A percentile compares a stretch with the other conserved stretches of the same genome.
Evolutionary conservation across 2,329 filamentous ascomycete species (phyloP).

Genomic region (Fusarium annulatum): DNA sequence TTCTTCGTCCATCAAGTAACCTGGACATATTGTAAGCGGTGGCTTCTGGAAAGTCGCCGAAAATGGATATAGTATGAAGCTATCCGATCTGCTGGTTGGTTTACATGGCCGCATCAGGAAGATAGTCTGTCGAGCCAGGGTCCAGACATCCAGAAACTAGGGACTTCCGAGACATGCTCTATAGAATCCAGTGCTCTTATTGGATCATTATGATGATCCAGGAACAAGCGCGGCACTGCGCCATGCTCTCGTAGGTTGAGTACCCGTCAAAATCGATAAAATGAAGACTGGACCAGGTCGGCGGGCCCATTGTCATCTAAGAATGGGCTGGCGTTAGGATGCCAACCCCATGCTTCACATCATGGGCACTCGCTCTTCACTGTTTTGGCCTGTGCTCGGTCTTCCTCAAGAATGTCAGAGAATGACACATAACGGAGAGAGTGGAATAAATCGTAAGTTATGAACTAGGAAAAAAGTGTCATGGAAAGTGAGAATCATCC

Average conservation of each 20-base stretch:
- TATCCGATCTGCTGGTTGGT: constrained; percentile 4
- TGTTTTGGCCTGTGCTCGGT: background rate
- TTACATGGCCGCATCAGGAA: constrained; percentile 26
- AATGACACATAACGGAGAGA: background rate
- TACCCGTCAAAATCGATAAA: background rate
- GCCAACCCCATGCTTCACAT: background rate
- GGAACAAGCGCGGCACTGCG: constrained; percentile 1
- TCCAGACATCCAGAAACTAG: constrained; percentile 3
- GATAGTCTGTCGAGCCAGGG: background rate
- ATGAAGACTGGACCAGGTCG: background rate
- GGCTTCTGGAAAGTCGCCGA: constrained; percentile 26
- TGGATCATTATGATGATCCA: constrained; percentile 15
- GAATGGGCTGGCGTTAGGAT: background rate
- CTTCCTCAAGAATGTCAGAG: background rate
- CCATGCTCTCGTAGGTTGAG: background rate
- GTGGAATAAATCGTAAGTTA: background rate
- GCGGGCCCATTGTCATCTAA: background rate
- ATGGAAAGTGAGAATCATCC: background rate
- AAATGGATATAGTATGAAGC: constrained; percentile 15
- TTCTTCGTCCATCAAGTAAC: background rate
- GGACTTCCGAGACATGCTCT: constrained; percentile 3
- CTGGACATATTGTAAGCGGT: background rate
- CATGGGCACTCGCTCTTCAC: background rate
- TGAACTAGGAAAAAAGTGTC: no score
- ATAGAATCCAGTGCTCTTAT: background rate